Evolutionary conservation across 768 basidiomycete species (phyloP).

Genomic region (Dictyophora rubrovolvata): DNA sequence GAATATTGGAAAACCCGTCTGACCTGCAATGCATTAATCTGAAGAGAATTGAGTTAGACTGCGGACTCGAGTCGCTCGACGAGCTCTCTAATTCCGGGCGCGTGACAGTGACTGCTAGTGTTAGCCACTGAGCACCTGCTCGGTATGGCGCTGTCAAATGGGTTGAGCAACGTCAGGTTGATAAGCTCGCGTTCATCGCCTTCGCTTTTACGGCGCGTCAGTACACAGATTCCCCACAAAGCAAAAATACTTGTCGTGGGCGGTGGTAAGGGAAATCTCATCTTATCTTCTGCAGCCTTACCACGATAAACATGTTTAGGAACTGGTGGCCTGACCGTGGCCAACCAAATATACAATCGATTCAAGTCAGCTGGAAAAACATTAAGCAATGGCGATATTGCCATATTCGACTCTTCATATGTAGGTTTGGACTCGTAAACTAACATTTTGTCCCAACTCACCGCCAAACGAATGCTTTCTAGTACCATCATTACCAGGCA

Average conservation of each 20-base stretch:
- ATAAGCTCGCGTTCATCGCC: background rate
- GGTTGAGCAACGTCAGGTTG: too few relatives aligned
- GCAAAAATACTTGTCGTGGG: conserved; percentile 84
- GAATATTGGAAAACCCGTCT: too few relatives aligned
- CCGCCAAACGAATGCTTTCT: conserved; percentile 8
- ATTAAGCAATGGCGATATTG: conserved; percentile 68
- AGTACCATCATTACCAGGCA: conserved; percentile 81
- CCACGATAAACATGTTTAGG: conserved; percentile 33
- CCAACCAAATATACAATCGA: conserved; percentile 78
- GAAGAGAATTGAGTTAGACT: too few relatives aligned
- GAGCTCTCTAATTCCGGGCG: too few relatives aligned
- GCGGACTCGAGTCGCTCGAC: too few relatives aligned
- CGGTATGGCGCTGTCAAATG: too few relatives aligned
- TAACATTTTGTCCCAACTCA: background rate
- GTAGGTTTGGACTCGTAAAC: background rate
- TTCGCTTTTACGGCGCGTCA: conserved; percentile 8
- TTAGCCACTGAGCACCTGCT: too few relatives aligned
- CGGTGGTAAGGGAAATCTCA: conserved; percentile 48
- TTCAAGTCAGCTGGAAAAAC: conserved; percentile 63
- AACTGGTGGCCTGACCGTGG: conserved; percentile 69
- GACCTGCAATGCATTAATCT: too few relatives aligned
- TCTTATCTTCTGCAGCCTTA: background rate
- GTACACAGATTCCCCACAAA: conserved; percentile 25
- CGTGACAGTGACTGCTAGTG: too few relatives aligned
- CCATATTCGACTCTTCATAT: conserved; percentile 65